phyloP scores from a whole-genome alignment of 305 asterid genomes.

The Fraxinus dipetala region DNA sequence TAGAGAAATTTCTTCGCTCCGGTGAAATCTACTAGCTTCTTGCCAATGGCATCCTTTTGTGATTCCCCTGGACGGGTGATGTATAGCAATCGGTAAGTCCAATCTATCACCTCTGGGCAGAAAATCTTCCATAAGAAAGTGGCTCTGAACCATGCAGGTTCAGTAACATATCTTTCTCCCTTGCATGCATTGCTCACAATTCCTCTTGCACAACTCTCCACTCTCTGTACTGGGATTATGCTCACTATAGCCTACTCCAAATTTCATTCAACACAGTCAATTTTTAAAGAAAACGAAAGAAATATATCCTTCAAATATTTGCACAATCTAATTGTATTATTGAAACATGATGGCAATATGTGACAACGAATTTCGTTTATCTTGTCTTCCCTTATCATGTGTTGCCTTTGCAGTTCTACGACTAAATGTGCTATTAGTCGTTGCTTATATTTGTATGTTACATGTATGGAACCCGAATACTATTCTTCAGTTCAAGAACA shows the following conservation, averaged over 20 bases:
- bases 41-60: conserved; percentile 36
- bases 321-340: background rate
- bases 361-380: background rate
- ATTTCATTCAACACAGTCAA: background rate
- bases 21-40: conserved; percentile 50
- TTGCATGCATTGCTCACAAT: conserved; percentile 53
- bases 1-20: conserved; percentile 47
- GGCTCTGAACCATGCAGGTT: conserved; percentile 56
- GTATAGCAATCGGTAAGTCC: conserved; percentile 39
- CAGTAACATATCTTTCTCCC: conserved; percentile 62
- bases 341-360: background rate
- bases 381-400: background rate
- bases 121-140: conserved; percentile 52
- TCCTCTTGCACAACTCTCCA: conserved; percentile 52
- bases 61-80: conserved; percentile 31
- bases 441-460: background rate
- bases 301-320: background rate
- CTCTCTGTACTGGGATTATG: conserved; percentile 43
- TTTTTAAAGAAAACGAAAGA: background rate
- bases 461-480: background rate
- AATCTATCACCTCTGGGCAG: conserved; percentile 61
- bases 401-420: background rate
- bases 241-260: conserved; percentile 47
- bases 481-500: background rate
- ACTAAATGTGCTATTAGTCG: background rate